These are phyloP conservation scores for Eucalyptus pauciflora DNA, from an alignment of 345 rosid species.

Conservation along the genomic window DNA sequence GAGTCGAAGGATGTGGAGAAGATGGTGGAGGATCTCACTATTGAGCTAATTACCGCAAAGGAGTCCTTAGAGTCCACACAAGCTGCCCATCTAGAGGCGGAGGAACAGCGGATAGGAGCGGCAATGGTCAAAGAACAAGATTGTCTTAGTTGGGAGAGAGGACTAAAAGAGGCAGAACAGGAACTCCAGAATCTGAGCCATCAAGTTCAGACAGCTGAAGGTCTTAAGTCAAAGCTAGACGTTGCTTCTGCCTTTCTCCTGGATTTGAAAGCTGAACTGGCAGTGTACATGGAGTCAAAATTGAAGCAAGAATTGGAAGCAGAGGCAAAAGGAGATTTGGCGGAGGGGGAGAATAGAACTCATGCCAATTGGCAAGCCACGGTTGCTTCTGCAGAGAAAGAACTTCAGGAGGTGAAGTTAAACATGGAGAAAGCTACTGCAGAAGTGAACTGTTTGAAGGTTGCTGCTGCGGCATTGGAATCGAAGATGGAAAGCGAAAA, in stretches of 20 bases:
- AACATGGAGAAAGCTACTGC: slow-evolving; percentile 67
- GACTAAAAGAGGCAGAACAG: slow-evolving; percentile 75
- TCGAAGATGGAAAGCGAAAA: slow-evolving; percentile 63
- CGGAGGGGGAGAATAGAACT: slow-evolving; percentile 13
- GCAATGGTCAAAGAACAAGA: slow-evolving; percentile 81
- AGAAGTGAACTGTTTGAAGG: slow-evolving; percentile 65
- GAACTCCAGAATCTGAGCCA: slow-evolving; percentile 61
- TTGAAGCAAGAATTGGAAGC: slow-evolving; percentile 23
- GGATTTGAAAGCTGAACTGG: slow-evolving; percentile 74
- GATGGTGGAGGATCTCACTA: slow-evolving; percentile 79
- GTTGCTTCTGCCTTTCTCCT: slow-evolving; percentile 53
- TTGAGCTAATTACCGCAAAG: slow-evolving; percentile 74
- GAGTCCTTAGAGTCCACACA: slow-evolving; percentile 83
- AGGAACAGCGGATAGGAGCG: slow-evolving; percentile 79
- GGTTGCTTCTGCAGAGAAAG: slow-evolving; percentile 66
- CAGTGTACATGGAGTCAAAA: slow-evolving; percentile 62
- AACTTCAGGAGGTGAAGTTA: slow-evolving; percentile 67
- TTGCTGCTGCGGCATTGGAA: slow-evolving; percentile 51
- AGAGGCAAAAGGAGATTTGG: slow-evolving; percentile 11
- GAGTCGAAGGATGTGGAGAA: slow-evolving; percentile 82
- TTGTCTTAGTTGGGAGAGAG: slow-evolving; percentile 74
- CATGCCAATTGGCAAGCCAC: slow-evolving; percentile 36
- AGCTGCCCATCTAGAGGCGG: slow-evolving; percentile 90
- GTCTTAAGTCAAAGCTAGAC: slow-evolving; percentile 60
- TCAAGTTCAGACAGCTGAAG: slow-evolving; percentile 60